Conservation (phyloP, 495 filamentous ascomycete species). For the Chaetomium fimeti region DNA sequence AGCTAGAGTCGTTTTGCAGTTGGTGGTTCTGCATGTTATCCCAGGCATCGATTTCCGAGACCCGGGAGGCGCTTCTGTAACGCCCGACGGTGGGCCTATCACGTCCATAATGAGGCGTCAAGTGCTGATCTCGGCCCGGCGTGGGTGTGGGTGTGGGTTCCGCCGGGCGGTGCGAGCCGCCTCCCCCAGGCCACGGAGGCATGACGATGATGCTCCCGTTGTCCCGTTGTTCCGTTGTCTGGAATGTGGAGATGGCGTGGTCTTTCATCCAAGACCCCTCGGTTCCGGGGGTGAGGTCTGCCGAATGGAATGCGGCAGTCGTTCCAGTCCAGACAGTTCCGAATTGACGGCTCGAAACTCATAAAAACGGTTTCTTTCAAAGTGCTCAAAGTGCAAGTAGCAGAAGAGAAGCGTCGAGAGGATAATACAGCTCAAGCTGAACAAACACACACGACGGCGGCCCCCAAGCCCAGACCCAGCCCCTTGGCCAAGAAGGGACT, state of each 20-base stretch:
- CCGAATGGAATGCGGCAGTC: background rate
- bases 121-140: slow-evolving; percentile 3
- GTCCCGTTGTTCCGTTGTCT: background rate
- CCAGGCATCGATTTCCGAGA: slow-evolving; percentile 27
- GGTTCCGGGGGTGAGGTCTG: background rate
- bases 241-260: background rate
- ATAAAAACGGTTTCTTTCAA: no score
- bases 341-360: background rate
- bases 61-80: slow-evolving; percentile 25
- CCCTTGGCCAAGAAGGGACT: no score
- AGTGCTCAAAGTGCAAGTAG: no score
- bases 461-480: no score
- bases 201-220: slow-evolving; percentile 19
- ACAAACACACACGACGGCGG: no score
- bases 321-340: background rate
- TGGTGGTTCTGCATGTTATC: slow-evolving; percentile 28
- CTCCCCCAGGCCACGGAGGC: slow-evolving; percentile 32
- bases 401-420: no score
- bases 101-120: slow-evolving; percentile 11
- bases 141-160: background rate
- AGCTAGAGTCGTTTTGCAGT: slow-evolving; percentile 40
- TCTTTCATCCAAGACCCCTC: background rate
- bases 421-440: no score
- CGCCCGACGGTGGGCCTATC: slow-evolving; percentile 28
- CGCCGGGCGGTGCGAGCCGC: slow-evolving; percentile 27